phyloP scores from a whole-genome alignment of 352 stramenopile genomes.

The Phytophthora meadii region DNA sequence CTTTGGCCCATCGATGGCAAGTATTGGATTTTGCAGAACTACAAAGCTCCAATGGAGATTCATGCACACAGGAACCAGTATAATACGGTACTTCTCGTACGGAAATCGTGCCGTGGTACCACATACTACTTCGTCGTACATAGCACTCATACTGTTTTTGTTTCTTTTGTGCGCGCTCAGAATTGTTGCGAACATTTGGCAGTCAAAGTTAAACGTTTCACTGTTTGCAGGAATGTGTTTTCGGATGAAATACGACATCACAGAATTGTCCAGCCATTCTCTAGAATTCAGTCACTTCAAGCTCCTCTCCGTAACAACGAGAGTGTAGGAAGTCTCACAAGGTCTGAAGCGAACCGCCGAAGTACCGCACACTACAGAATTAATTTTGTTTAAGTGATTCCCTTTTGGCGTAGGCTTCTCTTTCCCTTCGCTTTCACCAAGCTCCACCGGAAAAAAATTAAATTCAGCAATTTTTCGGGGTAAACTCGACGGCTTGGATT shows the following conservation, averaged over 20 bases:
- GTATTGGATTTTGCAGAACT: conserved; percentile 1
- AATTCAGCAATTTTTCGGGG: too few species aligned
- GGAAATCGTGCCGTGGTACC: neutral
- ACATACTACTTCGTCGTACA: neutral
- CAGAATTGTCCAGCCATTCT: neutral
- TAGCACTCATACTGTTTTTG: neutral
- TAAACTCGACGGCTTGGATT: too few species aligned
- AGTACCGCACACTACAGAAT: neutral
- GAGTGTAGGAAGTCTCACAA: neutral
- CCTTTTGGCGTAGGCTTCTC: neutral
- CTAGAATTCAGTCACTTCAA: neutral
- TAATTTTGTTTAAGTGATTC: neutral
- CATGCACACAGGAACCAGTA: conserved; percentile 6
- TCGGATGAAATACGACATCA: neutral
- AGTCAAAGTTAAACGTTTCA: neutral
- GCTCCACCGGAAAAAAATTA: too few species aligned
- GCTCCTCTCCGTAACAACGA: neutral
- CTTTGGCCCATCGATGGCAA: too few species aligned
- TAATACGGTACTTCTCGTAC: conserved; percentile 1
- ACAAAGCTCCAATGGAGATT: conserved; percentile 7
- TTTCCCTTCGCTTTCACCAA: too few species aligned
- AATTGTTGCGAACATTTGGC: neutral
- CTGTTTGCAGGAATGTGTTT: neutral
- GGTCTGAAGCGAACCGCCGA: neutral
- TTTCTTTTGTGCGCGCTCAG: neutral